Percentiles rank a stretch among this genome's conserved stretches.
Evolutionary conservation across 331 rosid genomes (phyloP).

Genomic region (Stylosanthes scabra): DNA sequence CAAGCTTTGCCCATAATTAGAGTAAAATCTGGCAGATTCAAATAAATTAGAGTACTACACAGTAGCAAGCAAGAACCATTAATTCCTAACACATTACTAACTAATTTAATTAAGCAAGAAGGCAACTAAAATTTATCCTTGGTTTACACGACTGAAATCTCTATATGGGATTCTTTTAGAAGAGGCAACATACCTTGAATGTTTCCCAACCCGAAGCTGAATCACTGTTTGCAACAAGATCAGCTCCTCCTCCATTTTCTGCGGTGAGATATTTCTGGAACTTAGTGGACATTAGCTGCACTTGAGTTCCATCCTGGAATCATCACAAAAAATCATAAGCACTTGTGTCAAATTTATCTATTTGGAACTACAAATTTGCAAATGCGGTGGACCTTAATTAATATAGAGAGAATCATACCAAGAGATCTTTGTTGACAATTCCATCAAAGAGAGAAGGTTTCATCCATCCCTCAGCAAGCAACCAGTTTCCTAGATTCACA

Average conservation of each 20-base stretch:
- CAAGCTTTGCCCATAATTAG: too few species aligned
- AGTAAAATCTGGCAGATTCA: too few species aligned
- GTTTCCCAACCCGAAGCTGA: slow-evolving; percentile 65
- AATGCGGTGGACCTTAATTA: neutral
- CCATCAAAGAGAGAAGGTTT: slow-evolving; percentile 58
- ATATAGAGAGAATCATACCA: slow-evolving; percentile 40
- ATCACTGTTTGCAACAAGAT: slow-evolving; percentile 51
- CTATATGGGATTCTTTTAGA: neutral
- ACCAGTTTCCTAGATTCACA: slow-evolving; percentile 69
- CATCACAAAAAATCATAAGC: neutral
- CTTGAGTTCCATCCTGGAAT: slow-evolving; percentile 68
- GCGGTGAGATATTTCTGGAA: slow-evolving; percentile 52
- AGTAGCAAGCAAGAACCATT: too few species aligned
- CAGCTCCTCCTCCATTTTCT: slow-evolving; percentile 61
- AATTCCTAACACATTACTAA: too few species aligned
- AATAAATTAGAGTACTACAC: too few species aligned
- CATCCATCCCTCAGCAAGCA: slow-evolving; percentile 65
- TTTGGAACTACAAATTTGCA: neutral
- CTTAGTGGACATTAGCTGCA: slow-evolving; percentile 52
- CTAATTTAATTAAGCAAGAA: too few species aligned
- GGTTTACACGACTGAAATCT: too few species aligned
- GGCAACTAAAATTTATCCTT: neutral
- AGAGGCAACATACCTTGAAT: slow-evolving; percentile 45
- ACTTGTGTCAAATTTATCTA: neutral
- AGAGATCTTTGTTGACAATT: slow-evolving; percentile 59